A percentile compares a stretch with the other conserved stretches of the same genome.
These are phyloP conservation scores for Umbelopsis sp. DNA, from an alignment of 192 early-diverging fungal species.

Conservation along the genomic window DNA sequence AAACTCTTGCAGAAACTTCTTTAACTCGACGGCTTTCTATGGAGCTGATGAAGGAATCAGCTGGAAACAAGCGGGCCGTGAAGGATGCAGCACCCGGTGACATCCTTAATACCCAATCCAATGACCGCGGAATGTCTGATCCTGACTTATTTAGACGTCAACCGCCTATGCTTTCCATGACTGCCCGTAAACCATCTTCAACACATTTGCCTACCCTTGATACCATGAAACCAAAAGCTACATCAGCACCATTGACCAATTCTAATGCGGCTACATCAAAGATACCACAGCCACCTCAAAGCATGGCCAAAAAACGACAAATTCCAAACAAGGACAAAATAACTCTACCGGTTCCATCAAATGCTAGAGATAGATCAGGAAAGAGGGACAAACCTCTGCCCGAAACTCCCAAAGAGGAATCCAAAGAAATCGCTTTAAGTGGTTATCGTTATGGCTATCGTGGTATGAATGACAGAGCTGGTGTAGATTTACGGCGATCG, in stretches of 20 bases:
- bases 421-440: constrained; percentile 2
- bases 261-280: background rate
- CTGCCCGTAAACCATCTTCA: background rate
- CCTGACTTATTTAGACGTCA: constrained; percentile 1
- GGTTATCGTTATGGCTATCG: constrained; percentile 7
- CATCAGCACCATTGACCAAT: background rate
- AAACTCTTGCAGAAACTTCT: background rate
- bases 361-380: background rate
- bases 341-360: background rate
- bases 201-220: background rate
- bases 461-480: constrained; percentile 8
- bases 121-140: background rate
- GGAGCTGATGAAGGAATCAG: constrained; percentile 33
- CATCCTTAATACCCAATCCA: constrained; percentile 4
- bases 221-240: background rate
- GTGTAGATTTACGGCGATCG: background rate
- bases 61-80: background rate
- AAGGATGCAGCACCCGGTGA: background rate
- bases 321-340: background rate
- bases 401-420: background rate
- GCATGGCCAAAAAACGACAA: constrained; percentile 12
- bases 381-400: background rate
- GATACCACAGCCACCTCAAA: constrained; percentile 8
- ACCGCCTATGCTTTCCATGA: background rate
- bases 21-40: constrained; percentile 26